These are phyloP conservation scores for Pseudocercospora fijiensis DNA, from an alignment of 2,329 filamentous ascomycete species.

Conservation along the genomic window DNA sequence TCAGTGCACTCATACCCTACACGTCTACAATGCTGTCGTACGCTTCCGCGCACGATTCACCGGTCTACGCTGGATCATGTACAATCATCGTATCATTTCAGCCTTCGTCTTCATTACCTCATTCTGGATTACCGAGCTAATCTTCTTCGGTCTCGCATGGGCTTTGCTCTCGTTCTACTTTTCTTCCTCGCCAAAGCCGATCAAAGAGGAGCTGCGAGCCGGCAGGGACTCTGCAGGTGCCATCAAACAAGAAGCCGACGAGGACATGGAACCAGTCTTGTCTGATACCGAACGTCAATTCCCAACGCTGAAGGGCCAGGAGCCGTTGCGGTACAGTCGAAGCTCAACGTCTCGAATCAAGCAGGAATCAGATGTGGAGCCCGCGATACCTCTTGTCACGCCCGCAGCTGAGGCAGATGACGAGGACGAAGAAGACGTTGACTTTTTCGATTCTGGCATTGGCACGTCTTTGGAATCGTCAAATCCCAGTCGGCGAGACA, in stretches of 20 bases:
- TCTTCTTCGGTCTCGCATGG: conserved; percentile 67
- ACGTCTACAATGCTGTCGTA: conserved; percentile 71
- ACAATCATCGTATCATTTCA: conserved; percentile 70
- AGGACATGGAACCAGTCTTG: conserved; percentile 29
- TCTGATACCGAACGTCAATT: conserved; percentile 52
- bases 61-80: conserved; percentile 82
- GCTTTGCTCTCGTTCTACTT: conserved; percentile 51
- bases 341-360: conserved; percentile 29
- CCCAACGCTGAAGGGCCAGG: conserved; percentile 48
- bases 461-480: conserved; percentile 51
- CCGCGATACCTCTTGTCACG: conserved; percentile 22
- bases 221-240: conserved; percentile 17
- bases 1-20: conserved; percentile 65
- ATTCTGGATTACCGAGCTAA: conserved; percentile 77
- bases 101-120: conserved; percentile 66
- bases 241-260: conserved; percentile 28
- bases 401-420: conserved; percentile 40
- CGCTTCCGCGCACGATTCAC: conserved; percentile 69
- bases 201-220: conserved; percentile 21
- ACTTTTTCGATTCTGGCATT: conserved; percentile 49
- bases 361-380: conserved; percentile 33
- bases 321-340: conserved; percentile 40
- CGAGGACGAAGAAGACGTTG: conserved; percentile 48
- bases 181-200: conserved; percentile 18
- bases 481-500: conserved; percentile 32